These are phyloP conservation scores for Umbelopsis ramanniana DNA, from an alignment of 192 early-diverging fungal species.

Conservation along the genomic window DNA sequence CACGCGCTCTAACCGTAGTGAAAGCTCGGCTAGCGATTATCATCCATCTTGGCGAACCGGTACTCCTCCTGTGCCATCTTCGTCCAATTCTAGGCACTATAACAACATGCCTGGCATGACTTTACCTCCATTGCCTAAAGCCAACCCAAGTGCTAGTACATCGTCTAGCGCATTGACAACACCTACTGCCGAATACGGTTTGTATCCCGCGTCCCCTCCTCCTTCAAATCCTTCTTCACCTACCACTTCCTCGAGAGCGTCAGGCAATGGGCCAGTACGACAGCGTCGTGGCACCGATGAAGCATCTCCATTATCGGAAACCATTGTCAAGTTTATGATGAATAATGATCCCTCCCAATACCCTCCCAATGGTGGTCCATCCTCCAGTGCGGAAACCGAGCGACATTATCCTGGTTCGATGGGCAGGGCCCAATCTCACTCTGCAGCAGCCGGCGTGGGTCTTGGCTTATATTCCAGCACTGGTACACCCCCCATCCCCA, in stretches of 20 bases:
- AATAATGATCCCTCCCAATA: constrained; percentile 42
- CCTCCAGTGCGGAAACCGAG: constrained; percentile 1
- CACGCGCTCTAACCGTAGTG: constrained; percentile 12
- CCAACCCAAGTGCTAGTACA: constrained; percentile 10
- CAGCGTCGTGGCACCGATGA: constrained; percentile 51
- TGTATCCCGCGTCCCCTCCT: constrained; percentile 56
- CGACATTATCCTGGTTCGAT: constrained; percentile 15
- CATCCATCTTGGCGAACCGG: constrained; percentile 11
- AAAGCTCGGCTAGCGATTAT: constrained; percentile 18
- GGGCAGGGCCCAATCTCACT: constrained; percentile 13
- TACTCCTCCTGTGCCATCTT: constrained; percentile 13
- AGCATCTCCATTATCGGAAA: constrained; percentile 54
- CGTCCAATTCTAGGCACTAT: constrained; percentile 19
- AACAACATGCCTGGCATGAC: constrained; percentile 17
- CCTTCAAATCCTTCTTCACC: constrained; percentile 62
- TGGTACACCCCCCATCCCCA: background rate
- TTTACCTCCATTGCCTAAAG: constrained; percentile 18
- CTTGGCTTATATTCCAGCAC: background rate
- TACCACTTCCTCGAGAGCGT: constrained; percentile 46
- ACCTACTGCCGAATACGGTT: constrained; percentile 25
- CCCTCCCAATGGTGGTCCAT: background rate
- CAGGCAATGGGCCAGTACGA: constrained; percentile 40
- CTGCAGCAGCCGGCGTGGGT: background rate
- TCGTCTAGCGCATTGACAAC: constrained; percentile 19
- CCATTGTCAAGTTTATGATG: constrained; percentile 57